A percentile compares a stretch with the other conserved stretches of the same genome.
These are phyloP conservation scores for Xerocomus potaroensis DNA, from an alignment of 768 basidiomycete species.

Conservation along the genomic window DNA sequence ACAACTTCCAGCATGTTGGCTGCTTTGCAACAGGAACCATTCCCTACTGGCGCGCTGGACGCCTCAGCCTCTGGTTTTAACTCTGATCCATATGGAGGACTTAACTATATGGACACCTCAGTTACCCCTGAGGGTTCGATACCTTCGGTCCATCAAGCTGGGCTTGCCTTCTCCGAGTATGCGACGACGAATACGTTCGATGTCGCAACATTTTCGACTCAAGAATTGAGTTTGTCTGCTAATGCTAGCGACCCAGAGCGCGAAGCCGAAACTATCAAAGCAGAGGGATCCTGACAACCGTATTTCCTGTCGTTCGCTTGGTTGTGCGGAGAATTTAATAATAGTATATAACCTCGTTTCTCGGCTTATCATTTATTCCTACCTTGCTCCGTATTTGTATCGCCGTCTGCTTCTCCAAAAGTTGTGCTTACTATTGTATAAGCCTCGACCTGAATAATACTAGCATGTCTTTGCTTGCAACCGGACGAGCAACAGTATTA, in stretches of 20 bases:
- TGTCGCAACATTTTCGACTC: slow-evolving; percentile 60
- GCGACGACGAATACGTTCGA: slow-evolving; percentile 63
- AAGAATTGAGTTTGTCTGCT: slow-evolving; percentile 59
- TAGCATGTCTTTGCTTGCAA: slow-evolving; percentile 15
- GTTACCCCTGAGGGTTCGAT: slow-evolving; percentile 62
- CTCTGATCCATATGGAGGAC: slow-evolving; percentile 62
- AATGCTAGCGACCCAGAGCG: slow-evolving; percentile 57
- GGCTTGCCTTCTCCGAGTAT: slow-evolving; percentile 70
- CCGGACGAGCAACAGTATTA: slow-evolving; percentile 10
- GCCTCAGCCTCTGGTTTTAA: slow-evolving; percentile 57
- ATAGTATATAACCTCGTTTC: slow-evolving; percentile 31
- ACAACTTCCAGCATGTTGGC: slow-evolving; percentile 91
- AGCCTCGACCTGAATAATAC: slow-evolving; percentile 29
- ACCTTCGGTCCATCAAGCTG: slow-evolving; percentile 53
- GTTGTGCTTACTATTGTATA: slow-evolving; percentile 36
- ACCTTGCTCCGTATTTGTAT: slow-evolving; percentile 38
- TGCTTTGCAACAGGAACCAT: slow-evolving; percentile 74
- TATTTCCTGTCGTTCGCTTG: slow-evolving; percentile 21
- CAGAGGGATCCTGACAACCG: slow-evolving; percentile 44
- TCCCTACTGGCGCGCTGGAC: slow-evolving; percentile 63
- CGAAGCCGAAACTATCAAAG: slow-evolving; percentile 62
- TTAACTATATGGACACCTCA: slow-evolving; percentile 75
- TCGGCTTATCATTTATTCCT: slow-evolving; percentile 34
- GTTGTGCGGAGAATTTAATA: slow-evolving; percentile 29
- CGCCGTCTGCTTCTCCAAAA: slow-evolving; percentile 31